These are phyloP conservation scores for Biscutella auriculata DNA, from an alignment of 441 rosid species.

Conservation along the genomic window DNA sequence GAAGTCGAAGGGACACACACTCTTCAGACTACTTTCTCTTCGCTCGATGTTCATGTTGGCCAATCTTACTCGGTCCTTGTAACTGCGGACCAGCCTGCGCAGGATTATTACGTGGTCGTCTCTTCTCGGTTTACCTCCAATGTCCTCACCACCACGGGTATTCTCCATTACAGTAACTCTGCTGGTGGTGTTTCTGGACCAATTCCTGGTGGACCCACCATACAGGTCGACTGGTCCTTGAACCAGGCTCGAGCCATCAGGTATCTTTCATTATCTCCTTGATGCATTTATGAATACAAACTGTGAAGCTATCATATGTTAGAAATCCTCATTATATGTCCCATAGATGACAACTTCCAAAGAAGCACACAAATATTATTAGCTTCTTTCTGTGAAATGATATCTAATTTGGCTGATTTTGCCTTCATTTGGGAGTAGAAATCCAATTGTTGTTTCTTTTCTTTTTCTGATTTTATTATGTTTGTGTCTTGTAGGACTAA, in stretches of 20 bases:
- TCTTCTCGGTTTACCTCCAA: conserved; percentile 59
- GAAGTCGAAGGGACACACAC: conserved; percentile 94
- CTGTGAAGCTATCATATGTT: too few species aligned
- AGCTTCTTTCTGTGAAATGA: neutral
- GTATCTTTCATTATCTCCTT: conserved; percentile 18
- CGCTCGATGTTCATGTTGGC: conserved; percentile 83
- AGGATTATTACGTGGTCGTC: conserved; percentile 73
- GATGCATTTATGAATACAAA: neutral
- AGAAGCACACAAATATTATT: neutral
- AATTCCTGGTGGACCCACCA: conserved; percentile 73
- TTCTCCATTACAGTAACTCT: conserved; percentile 67
- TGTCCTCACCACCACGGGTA: conserved; percentile 52
- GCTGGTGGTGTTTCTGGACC: conserved; percentile 61
- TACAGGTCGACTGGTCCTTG: conserved; percentile 72
- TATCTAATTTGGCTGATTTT: neutral
- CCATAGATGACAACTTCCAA: too few species aligned
- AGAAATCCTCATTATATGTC: too few species aligned
- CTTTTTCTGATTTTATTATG: neutral
- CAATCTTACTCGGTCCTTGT: conserved; percentile 73
- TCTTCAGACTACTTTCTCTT: conserved; percentile 55
- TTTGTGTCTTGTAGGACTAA: conserved; percentile 48
- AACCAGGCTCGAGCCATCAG: conserved; percentile 90
- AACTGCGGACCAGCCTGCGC: conserved; percentile 78
- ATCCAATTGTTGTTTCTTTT: neutral
- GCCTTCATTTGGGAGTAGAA: neutral